Evolutionary conservation across 208 protist species (phyloP).

Genomic region (Wallacemonas rigidus): DNA sequence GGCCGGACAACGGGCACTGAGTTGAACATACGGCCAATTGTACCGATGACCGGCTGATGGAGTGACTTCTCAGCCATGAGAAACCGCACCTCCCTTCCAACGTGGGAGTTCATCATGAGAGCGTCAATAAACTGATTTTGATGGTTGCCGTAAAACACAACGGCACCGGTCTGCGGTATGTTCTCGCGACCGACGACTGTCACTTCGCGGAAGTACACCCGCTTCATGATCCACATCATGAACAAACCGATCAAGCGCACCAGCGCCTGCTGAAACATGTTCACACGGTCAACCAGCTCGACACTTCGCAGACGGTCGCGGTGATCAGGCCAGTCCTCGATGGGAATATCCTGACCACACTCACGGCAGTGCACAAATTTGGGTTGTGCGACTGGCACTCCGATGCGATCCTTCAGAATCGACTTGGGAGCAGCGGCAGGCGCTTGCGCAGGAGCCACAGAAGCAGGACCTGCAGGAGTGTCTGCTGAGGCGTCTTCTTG

Average conservation of each 20-base stretch:
- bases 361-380: constrained; percentile 58
- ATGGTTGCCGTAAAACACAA: constrained; percentile 94
- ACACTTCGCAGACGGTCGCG: constrained; percentile 70
- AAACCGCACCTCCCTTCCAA: constrained; percentile 82
- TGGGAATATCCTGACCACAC: constrained; percentile 64
- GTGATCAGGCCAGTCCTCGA: constrained; percentile 79
- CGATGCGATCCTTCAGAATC: constrained; percentile 52
- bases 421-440: constrained; percentile 23
- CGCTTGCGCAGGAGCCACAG: background rate
- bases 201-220: constrained; percentile 94
- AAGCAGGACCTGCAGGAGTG: no score
- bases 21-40: constrained; percentile 83
- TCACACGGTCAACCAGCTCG: constrained; percentile 51
- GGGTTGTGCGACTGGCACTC: constrained; percentile 20
- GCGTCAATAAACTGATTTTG: constrained; percentile 94
- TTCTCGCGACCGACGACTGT: constrained; percentile 87
- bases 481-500: no score
- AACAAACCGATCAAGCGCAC: constrained; percentile 74
- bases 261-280: constrained; percentile 48
- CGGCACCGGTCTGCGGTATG: constrained; percentile 84
- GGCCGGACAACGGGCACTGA: constrained; percentile 92
- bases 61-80: constrained; percentile 94
- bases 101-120: constrained; percentile 88
- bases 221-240: constrained; percentile 84
- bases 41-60: constrained; percentile 75